These are phyloP conservation scores for Penicillium malachiteum DNA, from an alignment of 495 filamentous ascomycete species.

Conservation along the genomic window DNA sequence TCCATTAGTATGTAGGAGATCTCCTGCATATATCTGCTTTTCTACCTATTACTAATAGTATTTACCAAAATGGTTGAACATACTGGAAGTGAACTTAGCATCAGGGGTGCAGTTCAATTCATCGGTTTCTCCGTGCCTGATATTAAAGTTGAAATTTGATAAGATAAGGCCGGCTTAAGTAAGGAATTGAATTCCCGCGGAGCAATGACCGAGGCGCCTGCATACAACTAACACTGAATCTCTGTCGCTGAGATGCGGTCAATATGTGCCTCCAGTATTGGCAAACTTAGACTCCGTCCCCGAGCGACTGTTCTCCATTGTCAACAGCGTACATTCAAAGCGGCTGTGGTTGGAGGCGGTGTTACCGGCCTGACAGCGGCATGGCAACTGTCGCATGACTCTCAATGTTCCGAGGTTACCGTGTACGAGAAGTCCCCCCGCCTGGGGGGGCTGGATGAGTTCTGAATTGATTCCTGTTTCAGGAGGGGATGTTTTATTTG, in stretches of 20 bases:
- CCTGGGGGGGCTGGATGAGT: constrained; percentile 83
- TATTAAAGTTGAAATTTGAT: too few species aligned
- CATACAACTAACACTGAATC: background rate
- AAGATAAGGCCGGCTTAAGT: too few species aligned
- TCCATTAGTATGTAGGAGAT: too few species aligned
- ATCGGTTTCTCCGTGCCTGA: too few species aligned
- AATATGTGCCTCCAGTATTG: constrained; percentile 24
- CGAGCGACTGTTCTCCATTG: constrained; percentile 17
- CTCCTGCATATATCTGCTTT: too few species aligned
- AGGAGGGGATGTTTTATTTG: constrained; percentile 66
- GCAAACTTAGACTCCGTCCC: constrained; percentile 17
- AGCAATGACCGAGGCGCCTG: background rate
- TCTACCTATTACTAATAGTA: too few species aligned
- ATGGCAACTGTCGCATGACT: constrained; percentile 63
- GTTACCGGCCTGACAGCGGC: constrained; percentile 86
- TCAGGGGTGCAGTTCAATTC: too few species aligned
- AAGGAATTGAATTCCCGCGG: background rate
- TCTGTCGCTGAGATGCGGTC: constrained; percentile 27
- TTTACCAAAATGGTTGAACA: too few species aligned
- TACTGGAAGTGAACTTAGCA: too few species aligned
- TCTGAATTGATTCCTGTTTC: constrained; percentile 64
- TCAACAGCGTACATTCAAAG: constrained; percentile 38
- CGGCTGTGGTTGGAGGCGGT: constrained; percentile 82
- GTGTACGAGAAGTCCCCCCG: constrained; percentile 70
- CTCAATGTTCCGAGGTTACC: constrained; percentile 63